Percentiles rank a stretch among this genome's conserved stretches.
phyloP scores from a whole-genome alignment of 306 rosid species.

The Mucuna pruriens region DNA sequence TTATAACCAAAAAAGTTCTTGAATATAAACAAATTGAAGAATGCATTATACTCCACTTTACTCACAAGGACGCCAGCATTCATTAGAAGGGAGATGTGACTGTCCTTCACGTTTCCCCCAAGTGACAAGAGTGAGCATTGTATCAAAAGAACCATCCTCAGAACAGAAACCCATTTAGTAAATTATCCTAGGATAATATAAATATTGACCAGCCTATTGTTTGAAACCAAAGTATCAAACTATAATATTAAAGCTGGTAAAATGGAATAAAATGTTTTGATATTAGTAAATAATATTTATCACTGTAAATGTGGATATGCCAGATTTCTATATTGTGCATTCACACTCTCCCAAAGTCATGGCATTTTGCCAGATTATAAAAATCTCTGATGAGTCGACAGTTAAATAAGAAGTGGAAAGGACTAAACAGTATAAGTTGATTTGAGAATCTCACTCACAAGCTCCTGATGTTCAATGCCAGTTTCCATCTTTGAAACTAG shows the following conservation, averaged over 20 bases:
- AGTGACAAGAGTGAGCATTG: slow-evolving; percentile 81
- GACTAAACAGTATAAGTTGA: slow-evolving; percentile 26
- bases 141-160: slow-evolving; percentile 36
- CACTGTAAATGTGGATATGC: slow-evolving; percentile 12
- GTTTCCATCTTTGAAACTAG: slow-evolving; percentile 72
- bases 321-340: slow-evolving; percentile 19
- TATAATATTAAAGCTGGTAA: neutral
- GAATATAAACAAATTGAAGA: slow-evolving; percentile 17
- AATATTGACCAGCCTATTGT: slow-evolving; percentile 1
- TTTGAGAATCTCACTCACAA: slow-evolving; percentile 72
- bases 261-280: slow-evolving; percentile 19
- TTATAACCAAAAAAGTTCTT: neutral
- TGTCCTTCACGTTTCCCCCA: slow-evolving; percentile 92
- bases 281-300: neutral
- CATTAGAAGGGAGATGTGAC: slow-evolving; percentile 78
- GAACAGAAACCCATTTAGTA: slow-evolving; percentile 23
- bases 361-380: slow-evolving; percentile 3
- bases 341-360: slow-evolving; percentile 17
- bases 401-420: slow-evolving; percentile 30
- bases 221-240: slow-evolving; percentile 9
- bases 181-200: slow-evolving; percentile 22
- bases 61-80: slow-evolving; percentile 88
- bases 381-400: slow-evolving; percentile 16
- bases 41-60: slow-evolving; percentile 27
- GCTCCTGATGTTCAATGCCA: slow-evolving; percentile 83